Percentiles rank a stretch among this genome's conserved stretches.
phyloP scores from a whole-genome alignment of 257 asterid genomes.

The Linderniella brevidens region DNA sequence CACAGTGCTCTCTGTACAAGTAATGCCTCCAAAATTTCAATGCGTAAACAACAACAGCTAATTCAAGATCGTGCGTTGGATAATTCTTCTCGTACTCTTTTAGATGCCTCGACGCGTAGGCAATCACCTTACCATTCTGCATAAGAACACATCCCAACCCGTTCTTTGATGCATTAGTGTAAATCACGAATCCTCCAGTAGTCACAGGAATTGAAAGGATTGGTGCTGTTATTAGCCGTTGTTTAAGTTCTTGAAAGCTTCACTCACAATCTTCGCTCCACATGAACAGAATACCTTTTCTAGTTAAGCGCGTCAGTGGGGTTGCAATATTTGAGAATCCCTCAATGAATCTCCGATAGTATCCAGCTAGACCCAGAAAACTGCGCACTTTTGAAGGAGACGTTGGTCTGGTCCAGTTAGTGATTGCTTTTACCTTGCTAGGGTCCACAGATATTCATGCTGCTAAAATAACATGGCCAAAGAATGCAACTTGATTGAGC shows the following conservation, averaged over 20 bases:
- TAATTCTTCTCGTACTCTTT: not conserved
- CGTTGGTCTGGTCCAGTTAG: not conserved
- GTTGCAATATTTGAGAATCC: not conserved
- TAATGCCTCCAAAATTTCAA: constrained; percentile 1
- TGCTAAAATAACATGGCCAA: too few species aligned
- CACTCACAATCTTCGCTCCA: not conserved
- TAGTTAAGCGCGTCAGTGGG: not conserved
- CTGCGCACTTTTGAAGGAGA: not conserved
- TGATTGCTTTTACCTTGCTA: not conserved
- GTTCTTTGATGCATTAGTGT: not conserved
- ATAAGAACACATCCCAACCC: not conserved
- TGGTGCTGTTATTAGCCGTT: not conserved
- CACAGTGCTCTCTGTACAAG: not conserved
- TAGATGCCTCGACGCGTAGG: not conserved
- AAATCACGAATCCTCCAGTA: not conserved
- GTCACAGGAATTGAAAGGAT: not conserved
- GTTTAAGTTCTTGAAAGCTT: not conserved
- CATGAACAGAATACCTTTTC: not conserved
- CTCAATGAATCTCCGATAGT: constrained; percentile 1
- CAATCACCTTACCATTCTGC: not conserved
- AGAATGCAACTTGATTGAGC: too few species aligned
- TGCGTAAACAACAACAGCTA: not conserved
- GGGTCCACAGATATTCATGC: not conserved
- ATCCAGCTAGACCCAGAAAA: not conserved
- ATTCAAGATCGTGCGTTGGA: not conserved